Conservation (phyloP, 176 grass and related monocot species). For the Eragrostis nindensis region DNA sequence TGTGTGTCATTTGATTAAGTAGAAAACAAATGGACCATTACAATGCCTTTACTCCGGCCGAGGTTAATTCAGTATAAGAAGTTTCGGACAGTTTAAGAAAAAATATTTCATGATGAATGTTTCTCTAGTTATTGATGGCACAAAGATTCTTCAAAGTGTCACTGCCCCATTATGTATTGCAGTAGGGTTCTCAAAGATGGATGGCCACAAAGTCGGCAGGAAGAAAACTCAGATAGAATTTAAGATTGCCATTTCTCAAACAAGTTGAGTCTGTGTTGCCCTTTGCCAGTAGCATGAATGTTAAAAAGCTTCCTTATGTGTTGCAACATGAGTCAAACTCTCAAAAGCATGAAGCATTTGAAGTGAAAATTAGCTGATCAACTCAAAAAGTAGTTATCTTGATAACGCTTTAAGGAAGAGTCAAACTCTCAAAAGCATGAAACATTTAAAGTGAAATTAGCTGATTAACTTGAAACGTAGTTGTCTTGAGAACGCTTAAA, state of each 20-base stretch:
- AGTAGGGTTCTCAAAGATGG: background rate
- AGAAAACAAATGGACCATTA: too few species aligned
- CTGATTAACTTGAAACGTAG: background rate
- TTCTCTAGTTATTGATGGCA: conserved; percentile 4
- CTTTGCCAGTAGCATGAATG: background rate
- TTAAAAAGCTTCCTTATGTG: background rate
- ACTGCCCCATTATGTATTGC: background rate
- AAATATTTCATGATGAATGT: background rate
- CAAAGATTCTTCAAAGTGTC: background rate
- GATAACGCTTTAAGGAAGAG: too few species aligned
- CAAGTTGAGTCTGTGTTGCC: background rate
- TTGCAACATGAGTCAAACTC: background rate
- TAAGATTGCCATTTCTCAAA: background rate
- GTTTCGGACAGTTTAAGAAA: background rate
- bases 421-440: background rate
- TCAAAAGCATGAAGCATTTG: background rate
- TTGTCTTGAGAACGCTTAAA: background rate
- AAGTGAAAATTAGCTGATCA: background rate
- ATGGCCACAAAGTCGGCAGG: background rate
- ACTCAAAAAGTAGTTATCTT: background rate
- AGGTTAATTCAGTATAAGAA: background rate
- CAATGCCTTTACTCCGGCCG: too few species aligned
- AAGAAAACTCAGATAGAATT: background rate
- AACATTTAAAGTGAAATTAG: background rate
- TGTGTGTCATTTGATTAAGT: too few species aligned